Evolutionary conservation across 1,139 yeast genomes (phyloP).

Genomic region (Magnusiomyces suaveolens): DNA sequence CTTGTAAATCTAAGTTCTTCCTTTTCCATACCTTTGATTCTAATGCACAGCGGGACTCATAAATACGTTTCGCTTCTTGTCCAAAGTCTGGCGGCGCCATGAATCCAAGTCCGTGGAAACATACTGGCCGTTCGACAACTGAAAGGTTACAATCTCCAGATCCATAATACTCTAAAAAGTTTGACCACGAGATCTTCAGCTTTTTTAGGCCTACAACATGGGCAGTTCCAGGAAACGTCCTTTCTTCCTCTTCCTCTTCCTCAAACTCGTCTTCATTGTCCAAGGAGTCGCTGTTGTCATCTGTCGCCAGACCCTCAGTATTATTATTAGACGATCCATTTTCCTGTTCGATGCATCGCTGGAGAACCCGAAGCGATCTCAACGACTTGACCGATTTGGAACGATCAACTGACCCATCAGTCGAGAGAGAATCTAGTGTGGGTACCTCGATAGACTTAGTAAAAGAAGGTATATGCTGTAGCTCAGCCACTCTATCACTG

Average conservation of each 20-base stretch:
- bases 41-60: conserved; percentile 23
- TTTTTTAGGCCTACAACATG: conserved; percentile 17
- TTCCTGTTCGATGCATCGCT: background rate
- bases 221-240: conserved; percentile 18
- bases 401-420: background rate
- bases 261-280: background rate
- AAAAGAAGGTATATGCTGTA: background rate
- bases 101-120: conserved; percentile 40
- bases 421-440: background rate
- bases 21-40: conserved; percentile 45
- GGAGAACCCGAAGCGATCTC: background rate
- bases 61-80: conserved; percentile 22
- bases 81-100: conserved; percentile 46
- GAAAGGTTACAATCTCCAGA: conserved; percentile 53
- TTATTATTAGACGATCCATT: background rate
- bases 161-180: conserved; percentile 54
- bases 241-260: background rate
- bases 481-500: background rate
- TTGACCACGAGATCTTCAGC: conserved; percentile 42
- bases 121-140: conserved; percentile 46
- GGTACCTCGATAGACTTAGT: background rate
- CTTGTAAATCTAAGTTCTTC: conserved; percentile 35
- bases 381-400: background rate
- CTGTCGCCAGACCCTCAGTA: background rate
- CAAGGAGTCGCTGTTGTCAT: background rate